Conservation (phyloP, 345 rosid genomes). For the Bretschneidera sinensis region DNA sequence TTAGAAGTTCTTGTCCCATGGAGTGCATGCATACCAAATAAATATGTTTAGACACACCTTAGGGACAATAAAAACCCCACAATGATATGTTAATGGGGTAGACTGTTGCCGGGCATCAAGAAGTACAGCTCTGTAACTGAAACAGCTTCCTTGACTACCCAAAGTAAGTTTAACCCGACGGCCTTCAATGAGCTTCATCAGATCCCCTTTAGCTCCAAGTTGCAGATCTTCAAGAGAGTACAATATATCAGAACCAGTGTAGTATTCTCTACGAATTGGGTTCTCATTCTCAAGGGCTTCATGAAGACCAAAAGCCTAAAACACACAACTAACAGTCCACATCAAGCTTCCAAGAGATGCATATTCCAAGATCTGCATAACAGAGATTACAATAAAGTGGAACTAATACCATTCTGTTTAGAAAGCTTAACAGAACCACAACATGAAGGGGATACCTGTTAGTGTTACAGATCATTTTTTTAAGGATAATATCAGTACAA, state of each 20-base stretch:
- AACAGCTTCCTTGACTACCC: constrained; percentile 46
- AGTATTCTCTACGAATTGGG: constrained; percentile 55
- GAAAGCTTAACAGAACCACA: too few relatives aligned
- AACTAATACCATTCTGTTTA: neutral
- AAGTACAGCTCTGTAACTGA: constrained; percentile 66
- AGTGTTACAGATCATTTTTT: too few relatives aligned
- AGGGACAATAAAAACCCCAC: constrained; percentile 87
- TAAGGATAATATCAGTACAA: too few relatives aligned
- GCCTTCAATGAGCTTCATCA: constrained; percentile 50
- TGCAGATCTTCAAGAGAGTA: constrained; percentile 76
- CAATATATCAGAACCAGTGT: constrained; percentile 52
- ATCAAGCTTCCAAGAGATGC: constrained; percentile 15
- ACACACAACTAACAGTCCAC: constrained; percentile 14
- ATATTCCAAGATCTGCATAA: constrained; percentile 4
- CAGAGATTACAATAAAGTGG: constrained; percentile 6
- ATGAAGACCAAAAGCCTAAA: constrained; percentile 64
- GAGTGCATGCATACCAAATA: constrained; percentile 5
- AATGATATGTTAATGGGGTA: constrained; percentile 47
- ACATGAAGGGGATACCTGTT: too few relatives aligned
- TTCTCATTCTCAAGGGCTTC: constrained; percentile 81
- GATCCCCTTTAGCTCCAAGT: constrained; percentile 64
- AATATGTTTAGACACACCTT: constrained; percentile 44
- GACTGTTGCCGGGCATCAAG: constrained; percentile 64
- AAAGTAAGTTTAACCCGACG: constrained; percentile 53
- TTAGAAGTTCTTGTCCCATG: neutral